Conservation (phyloP, 192 early-diverging fungal species). For the Dissophora ornata region DNA sequence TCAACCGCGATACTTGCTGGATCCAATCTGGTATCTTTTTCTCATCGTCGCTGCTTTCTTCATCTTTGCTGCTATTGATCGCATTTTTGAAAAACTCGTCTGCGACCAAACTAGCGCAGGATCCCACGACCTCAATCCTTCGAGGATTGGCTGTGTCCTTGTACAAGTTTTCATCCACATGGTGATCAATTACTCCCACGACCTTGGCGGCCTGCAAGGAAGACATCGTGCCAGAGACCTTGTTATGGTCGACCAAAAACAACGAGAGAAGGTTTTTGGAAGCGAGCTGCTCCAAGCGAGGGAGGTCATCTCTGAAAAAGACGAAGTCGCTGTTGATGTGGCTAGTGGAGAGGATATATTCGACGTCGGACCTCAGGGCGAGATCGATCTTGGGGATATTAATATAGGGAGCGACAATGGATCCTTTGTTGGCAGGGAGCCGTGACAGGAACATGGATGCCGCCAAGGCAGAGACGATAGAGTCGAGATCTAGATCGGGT, state of each 20-base stretch:
- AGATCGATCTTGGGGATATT: conserved; percentile 71
- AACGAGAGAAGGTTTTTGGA: conserved; percentile 40
- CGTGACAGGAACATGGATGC: conserved; percentile 62
- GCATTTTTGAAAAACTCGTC: conserved; percentile 47
- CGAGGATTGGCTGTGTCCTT: conserved; percentile 50
- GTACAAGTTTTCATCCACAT: conserved; percentile 70
- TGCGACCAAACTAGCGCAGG: conserved; percentile 65
- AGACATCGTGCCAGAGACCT: conserved; percentile 54
- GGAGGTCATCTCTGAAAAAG: conserved; percentile 62
- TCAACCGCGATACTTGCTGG: conserved; percentile 53
- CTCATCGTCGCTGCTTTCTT: not conserved
- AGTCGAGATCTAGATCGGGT: conserved; percentile 72
- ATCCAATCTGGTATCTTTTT: conserved; percentile 22
- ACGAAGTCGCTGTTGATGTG: conserved; percentile 46
- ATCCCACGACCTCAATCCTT: conserved; percentile 70
- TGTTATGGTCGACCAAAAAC: conserved; percentile 78
- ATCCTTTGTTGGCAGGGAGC: not conserved
- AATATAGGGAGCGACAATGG: conserved; percentile 63
- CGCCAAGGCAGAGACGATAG: conserved; percentile 67
- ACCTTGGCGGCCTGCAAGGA: conserved; percentile 44
- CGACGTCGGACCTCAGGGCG: conserved; percentile 70
- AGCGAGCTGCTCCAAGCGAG: not conserved
- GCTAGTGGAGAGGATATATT: conserved; percentile 58
- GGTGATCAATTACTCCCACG: conserved; percentile 77
- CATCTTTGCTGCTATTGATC: conserved; percentile 7